Evolutionary conservation across 352 stramenopile genomes (phyloP).

Genomic region (Pythium scleroteichum): DNA sequence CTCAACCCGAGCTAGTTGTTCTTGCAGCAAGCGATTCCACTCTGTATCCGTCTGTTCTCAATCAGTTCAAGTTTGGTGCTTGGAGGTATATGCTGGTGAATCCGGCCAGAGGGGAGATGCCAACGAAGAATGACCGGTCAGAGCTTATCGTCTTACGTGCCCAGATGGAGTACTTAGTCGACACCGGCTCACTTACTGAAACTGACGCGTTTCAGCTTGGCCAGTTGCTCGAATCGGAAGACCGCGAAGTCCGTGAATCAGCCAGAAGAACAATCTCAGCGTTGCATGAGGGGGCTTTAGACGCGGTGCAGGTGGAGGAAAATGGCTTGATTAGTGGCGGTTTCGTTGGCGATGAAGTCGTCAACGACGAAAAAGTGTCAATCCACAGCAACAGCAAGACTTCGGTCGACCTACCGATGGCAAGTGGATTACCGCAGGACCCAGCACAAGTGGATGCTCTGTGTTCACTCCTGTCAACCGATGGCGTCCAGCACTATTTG

Average conservation of each 20-base stretch:
- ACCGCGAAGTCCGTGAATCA: conserved; percentile 43
- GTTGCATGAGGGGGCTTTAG: conserved; percentile 57
- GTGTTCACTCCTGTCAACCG: conserved; percentile 80
- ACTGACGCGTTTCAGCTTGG: conserved; percentile 75
- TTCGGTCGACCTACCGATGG: background rate
- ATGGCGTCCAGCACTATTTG: conserved; percentile 66
- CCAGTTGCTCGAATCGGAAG: conserved; percentile 56
- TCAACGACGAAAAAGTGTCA: background rate
- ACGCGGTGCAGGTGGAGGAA: conserved; percentile 22
- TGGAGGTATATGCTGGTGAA: background rate
- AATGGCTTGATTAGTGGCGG: conserved; percentile 41
- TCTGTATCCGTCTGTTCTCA: conserved; percentile 43
- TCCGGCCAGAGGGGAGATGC: background rate
- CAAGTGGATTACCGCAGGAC: conserved; percentile 23
- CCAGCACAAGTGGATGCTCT: conserved; percentile 70
- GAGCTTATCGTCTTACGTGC: conserved; percentile 59
- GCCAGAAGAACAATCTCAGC: conserved; percentile 61
- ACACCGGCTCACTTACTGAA: conserved; percentile 55
- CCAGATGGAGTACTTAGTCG: conserved; percentile 78
- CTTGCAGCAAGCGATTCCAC: conserved; percentile 16
- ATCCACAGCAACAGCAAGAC: conserved; percentile 13
- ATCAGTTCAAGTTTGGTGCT: conserved; percentile 26
- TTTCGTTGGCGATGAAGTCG: conserved; percentile 27
- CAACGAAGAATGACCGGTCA: background rate
- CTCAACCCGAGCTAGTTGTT: conserved; percentile 7